These are phyloP conservation scores for Alloteropsis angusta DNA, from an alignment of 202 grass and related monocot species.

Conservation along the genomic window DNA sequence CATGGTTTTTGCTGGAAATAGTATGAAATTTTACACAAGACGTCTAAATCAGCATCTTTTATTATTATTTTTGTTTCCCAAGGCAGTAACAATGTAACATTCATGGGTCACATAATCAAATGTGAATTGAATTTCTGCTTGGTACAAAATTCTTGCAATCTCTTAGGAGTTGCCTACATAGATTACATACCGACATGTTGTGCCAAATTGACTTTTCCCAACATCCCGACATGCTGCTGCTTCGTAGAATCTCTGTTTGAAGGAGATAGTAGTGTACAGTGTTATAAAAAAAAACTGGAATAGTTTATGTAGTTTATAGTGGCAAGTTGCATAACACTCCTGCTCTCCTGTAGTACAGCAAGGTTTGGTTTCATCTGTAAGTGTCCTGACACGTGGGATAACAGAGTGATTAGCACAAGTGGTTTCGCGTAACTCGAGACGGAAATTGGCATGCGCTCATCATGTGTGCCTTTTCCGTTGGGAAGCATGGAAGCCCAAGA, in stretches of 20 bases:
- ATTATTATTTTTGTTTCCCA: no score
- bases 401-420: background rate
- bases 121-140: background rate
- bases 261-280: background rate
- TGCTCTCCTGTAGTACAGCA: background rate
- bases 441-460: background rate
- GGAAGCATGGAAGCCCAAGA: background rate
- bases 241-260: background rate
- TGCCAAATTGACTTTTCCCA: background rate
- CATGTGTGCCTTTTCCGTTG: constrained; percentile 1
- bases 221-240: background rate
- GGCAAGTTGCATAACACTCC: background rate
- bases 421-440: background rate
- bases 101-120: no score
- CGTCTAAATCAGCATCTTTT: no score
- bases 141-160: background rate
- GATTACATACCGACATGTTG: background rate
- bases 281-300: background rate
- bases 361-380: background rate
- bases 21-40: background rate
- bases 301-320: background rate
- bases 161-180: background rate
- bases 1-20: background rate
- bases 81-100: no score
- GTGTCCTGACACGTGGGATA: background rate